A percentile compares a stretch with the other conserved stretches of the same genome.
Evolutionary conservation across 2,329 filamentous ascomycete genomes (phyloP).

Genomic region (Corinectria fuckeliana): DNA sequence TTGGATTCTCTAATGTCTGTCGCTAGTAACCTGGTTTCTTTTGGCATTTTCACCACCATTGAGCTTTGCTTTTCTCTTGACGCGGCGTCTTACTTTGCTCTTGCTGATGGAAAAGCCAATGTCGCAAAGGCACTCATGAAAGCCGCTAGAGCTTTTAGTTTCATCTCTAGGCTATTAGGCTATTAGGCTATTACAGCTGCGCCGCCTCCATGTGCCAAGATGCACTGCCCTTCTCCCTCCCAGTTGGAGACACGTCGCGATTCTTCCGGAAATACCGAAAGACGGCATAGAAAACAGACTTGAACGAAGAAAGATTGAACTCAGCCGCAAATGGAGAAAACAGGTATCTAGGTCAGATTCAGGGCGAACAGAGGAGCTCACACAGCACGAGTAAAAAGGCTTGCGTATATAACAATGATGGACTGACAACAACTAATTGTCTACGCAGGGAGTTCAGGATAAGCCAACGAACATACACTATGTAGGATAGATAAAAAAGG

Average conservation of each 20-base stretch:
- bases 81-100: conserved; percentile 13
- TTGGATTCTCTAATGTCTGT: neutral
- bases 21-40: neutral
- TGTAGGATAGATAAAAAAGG: conserved; percentile 44
- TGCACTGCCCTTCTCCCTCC: conserved; percentile 5
- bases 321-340: neutral
- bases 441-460: no score
- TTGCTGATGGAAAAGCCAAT: conserved; percentile 7
- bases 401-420: no score
- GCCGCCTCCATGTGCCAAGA: conserved; percentile 7
- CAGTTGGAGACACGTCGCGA: conserved; percentile 9
- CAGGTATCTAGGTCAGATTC: neutral
- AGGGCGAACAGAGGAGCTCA: neutral
- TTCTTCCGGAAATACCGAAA: neutral
- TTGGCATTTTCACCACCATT: conserved; percentile 11
- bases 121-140: conserved; percentile 2
- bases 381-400: neutral
- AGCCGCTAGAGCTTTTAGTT: conserved; percentile 10
- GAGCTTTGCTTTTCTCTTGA: conserved; percentile 8
- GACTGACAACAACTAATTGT: no score
- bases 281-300: neutral
- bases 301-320: neutral
- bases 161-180: conserved; percentile 8
- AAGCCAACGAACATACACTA: no score
- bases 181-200: conserved; percentile 12